Base-by-base conservation (phyloP, 2,329 filamentous ascomycete genomes). In the Exserohilum turcica region DNA sequence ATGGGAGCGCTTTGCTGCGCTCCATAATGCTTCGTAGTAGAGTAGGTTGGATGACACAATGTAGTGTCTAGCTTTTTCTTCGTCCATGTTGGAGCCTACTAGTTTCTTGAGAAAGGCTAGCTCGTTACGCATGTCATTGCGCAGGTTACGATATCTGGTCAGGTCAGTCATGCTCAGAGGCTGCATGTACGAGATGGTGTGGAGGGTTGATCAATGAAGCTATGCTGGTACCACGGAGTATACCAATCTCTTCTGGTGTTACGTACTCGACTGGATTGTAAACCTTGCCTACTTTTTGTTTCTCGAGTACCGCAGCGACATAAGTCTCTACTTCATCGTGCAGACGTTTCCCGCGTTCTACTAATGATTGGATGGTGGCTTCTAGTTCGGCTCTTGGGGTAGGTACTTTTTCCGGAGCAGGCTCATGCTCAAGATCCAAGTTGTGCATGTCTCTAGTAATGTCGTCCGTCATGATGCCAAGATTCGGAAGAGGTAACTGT, bases 21-120 rank as follows among this genome's bases (percentile, higher is more conserved):
- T 72, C 87, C 87, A 90, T 2, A 89, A 78, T 5, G 83, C 79
- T 58, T 84, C 80, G 48, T 86, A 84, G 65, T 88, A 89, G 0
- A 84, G 80, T 9, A 89, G 66, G 71, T 90, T 90, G 0, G 85
- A 87, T 6, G 85, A 87, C 43, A 82, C 79, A 39, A 88, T 75
- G 24, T 82, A 80, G 65, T 88, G 84, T n/a, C 78, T 67, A 13
- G 62, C 68, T 43, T 69, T 72, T 49, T 57, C 38, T 63, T 68
- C 65, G 3, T 68, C 54, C 36, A 69, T 58, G 1, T 68, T 52
- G 2, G 61, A 54, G 2, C 48, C 56, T 2, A 62, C 50, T 6
- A 74, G 56, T 36, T 72, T 74, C 10, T 61, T 61, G 5, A 75
- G 61, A 31, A 71, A 73, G 3, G 58, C 60, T 2, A 75, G 61